These are phyloP conservation scores for Phoenix roebelenii DNA, from an alignment of 176 grass and related monocot species.

Conservation along the genomic window DNA sequence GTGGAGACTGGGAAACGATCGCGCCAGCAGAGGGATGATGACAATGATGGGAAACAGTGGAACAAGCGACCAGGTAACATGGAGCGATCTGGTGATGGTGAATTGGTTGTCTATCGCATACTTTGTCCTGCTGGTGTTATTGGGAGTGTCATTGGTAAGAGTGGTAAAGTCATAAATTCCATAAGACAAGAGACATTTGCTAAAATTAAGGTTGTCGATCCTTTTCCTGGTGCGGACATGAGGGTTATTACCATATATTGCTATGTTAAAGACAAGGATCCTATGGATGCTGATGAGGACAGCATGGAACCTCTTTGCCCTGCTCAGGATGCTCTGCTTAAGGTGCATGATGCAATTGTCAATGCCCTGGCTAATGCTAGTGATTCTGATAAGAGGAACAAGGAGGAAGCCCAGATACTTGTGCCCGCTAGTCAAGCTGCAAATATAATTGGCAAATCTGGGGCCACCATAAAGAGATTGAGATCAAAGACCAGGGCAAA, in stretches of 20 bases:
- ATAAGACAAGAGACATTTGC: constrained; percentile 67
- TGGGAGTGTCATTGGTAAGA: constrained; percentile 91
- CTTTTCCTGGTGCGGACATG: constrained; percentile 77
- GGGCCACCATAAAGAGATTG: constrained; percentile 64
- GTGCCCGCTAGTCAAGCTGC: constrained; percentile 87
- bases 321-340: constrained; percentile 80
- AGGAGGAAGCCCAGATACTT: constrained; percentile 60
- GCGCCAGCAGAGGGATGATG: constrained; percentile 46
- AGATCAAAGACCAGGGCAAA: constrained; percentile 48
- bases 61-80: constrained; percentile 42
- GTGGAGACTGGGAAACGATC: constrained; percentile 53
- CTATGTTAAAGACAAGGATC: constrained; percentile 43
- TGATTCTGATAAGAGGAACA: constrained; percentile 41
- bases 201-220: constrained; percentile 82
- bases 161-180: constrained; percentile 84
- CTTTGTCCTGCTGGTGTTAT: constrained; percentile 69
- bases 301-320: constrained; percentile 45
- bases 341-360: constrained; percentile 78
- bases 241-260: constrained; percentile 83
- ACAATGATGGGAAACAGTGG: constrained; percentile 33
- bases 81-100: constrained; percentile 39
- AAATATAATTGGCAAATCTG: constrained; percentile 84
- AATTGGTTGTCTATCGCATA: constrained; percentile 72
- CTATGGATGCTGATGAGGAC: constrained; percentile 41
- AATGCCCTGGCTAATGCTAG: constrained; percentile 35